phyloP scores from a whole-genome alignment of 2,329 filamentous ascomycete genomes.

The Nectriaceae sp. region DNA sequence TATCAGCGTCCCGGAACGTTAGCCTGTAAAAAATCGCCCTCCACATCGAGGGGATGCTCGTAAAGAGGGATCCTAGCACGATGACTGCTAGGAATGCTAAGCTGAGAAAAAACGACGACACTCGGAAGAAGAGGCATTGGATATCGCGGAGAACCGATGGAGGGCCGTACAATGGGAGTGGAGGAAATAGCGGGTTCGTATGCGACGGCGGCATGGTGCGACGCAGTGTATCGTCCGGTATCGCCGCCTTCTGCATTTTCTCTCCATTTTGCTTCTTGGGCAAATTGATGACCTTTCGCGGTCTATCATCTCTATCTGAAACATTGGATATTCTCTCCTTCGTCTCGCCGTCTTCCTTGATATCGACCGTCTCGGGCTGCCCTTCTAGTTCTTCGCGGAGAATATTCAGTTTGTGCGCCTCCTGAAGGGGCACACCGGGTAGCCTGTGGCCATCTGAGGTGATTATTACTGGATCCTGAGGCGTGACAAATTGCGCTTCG shows the following conservation, averaged over 20 bases:
- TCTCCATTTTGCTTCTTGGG: constrained; percentile 34
- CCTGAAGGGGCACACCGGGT: constrained; percentile 68
- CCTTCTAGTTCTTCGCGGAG: constrained; percentile 53
- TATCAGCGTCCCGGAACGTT: constrained; percentile 61
- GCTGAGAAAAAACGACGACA: constrained; percentile 74
- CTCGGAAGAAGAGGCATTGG: constrained; percentile 66
- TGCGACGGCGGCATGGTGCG: constrained; percentile 62
- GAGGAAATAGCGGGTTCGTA: constrained; percentile 82
- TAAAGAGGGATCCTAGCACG: constrained; percentile 72
- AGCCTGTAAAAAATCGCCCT: constrained; percentile 53
- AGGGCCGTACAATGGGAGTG: constrained; percentile 78
- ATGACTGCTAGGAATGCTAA: constrained; percentile 76
- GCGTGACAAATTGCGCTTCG: constrained; percentile 66
- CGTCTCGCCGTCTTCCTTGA: constrained; percentile 25
- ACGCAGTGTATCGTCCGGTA: constrained; percentile 48
- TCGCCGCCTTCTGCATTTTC: constrained; percentile 44
- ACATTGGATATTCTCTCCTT: constrained; percentile 32
- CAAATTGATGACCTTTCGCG: constrained; percentile 26
- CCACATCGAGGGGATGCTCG: constrained; percentile 58
- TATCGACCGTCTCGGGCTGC: constrained; percentile 27
- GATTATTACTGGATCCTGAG: constrained; percentile 70
- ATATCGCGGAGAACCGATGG: constrained; percentile 65
- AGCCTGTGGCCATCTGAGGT: constrained; percentile 67
- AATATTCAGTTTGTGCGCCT: constrained; percentile 70
- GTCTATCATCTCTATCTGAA: constrained; percentile 31